Conservation (phyloP, 1,139 yeast genomes). For the Yamadazyma kanchanaburiensis region DNA sequence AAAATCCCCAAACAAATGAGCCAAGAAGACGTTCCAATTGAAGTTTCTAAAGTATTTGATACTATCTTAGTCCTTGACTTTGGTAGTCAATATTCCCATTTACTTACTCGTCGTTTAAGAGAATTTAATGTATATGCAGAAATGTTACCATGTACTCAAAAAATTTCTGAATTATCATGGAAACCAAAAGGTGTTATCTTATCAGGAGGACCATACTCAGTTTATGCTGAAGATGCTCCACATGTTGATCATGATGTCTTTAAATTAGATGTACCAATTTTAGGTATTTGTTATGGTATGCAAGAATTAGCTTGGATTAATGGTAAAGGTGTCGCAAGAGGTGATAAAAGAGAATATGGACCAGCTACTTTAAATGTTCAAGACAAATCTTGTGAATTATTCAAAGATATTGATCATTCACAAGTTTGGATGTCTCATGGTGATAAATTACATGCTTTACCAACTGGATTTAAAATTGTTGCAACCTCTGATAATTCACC, state of each 20-base stretch:
- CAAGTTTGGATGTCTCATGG: constrained; percentile 99
- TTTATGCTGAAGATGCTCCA: constrained; percentile 91
- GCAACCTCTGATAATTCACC: constrained; percentile 96
- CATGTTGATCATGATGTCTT: constrained; percentile 95
- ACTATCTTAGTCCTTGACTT: constrained; percentile 96
- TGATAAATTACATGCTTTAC: constrained; percentile 89
- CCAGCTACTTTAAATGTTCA: constrained; percentile 85
- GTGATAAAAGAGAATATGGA: constrained; percentile 98
- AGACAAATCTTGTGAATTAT: constrained; percentile 66
- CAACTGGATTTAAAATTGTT: constrained; percentile 82
- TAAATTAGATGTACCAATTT: constrained; percentile 85
- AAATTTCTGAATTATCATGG: constrained; percentile 87
- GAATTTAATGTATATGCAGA: constrained; percentile 98
- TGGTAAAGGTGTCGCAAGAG: constrained; percentile 93
- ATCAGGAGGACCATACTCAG: constrained; percentile 98
- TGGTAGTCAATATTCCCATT: constrained; percentile 97
- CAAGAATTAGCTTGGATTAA: constrained; percentile 99
- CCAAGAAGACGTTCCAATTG: constrained; percentile 39
- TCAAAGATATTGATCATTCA: constrained; percentile 86
- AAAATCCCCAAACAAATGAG: constrained; percentile 3
- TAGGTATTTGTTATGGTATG: constrained; percentile 99
- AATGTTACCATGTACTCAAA: constrained; percentile 98
- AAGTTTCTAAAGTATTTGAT: constrained; percentile 85
- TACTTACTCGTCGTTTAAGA: constrained; percentile 95
- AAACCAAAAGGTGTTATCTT: constrained; percentile 94